These are phyloP conservation scores for Suillus clintonianus DNA, from an alignment of 768 basidiomycete genomes.

Conservation along the genomic window DNA sequence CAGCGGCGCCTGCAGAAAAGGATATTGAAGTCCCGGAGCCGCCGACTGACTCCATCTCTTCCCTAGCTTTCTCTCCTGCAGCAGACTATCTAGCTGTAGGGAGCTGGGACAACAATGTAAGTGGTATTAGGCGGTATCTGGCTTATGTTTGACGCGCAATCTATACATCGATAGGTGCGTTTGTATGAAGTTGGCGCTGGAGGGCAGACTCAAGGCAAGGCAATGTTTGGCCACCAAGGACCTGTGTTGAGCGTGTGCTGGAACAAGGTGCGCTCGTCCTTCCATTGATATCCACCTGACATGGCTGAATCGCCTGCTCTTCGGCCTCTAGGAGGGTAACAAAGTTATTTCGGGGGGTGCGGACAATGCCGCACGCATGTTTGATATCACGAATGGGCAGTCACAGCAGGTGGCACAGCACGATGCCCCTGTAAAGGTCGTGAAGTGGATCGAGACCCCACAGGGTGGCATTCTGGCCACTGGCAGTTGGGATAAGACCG, in stretches of 20 bases:
- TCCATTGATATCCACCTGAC: neutral
- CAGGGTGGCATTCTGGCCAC: slow-evolving; percentile 81
- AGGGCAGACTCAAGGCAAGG: slow-evolving; percentile 85
- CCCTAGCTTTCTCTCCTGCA: slow-evolving; percentile 78
- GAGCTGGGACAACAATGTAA: slow-evolving; percentile 91
- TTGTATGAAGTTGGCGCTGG: slow-evolving; percentile 86
- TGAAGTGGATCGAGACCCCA: slow-evolving; percentile 79
- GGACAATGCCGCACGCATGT: slow-evolving; percentile 94
- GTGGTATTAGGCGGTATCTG: slow-evolving; percentile 19
- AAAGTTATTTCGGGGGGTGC: slow-evolving; percentile 92
- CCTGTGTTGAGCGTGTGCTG: slow-evolving; percentile 89
- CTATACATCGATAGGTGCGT: slow-evolving; percentile 63
- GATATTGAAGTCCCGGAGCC: slow-evolving; percentile 83
- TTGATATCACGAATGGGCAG: slow-evolving; percentile 84
- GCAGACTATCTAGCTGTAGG: slow-evolving; percentile 91
- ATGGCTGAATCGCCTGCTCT: neutral
- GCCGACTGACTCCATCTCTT: slow-evolving; percentile 85
- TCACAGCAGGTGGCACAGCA: slow-evolving; percentile 85
- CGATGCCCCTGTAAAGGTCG: slow-evolving; percentile 83
- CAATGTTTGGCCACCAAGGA: slow-evolving; percentile 87
- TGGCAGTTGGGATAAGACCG: slow-evolving; percentile 97
- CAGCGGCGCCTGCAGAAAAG: slow-evolving; percentile 54
- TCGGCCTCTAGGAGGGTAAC: slow-evolving; percentile 70
- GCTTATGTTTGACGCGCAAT: slow-evolving; percentile 11
- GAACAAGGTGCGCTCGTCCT: slow-evolving; percentile 68